Conservation (phyloP, 495 filamentous ascomycete species). For the Pyrenula massariospora region DNA sequence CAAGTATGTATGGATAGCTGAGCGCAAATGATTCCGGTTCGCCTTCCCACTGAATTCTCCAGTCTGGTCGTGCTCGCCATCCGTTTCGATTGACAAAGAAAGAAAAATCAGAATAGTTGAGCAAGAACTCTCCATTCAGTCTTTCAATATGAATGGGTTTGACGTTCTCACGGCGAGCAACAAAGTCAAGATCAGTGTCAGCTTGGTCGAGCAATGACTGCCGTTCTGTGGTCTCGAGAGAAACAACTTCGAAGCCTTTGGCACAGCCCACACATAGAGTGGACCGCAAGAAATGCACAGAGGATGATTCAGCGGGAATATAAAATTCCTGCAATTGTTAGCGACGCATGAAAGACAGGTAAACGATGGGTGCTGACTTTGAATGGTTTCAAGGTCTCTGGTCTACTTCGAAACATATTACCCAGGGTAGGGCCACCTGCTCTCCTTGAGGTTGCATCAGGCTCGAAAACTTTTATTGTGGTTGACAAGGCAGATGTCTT, state of each 20-base stretch:
- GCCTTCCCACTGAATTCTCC: conserved; percentile 96
- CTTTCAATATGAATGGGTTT: conserved; percentile 97
- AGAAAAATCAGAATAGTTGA: conserved; percentile 96
- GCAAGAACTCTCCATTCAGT: conserved; percentile 88
- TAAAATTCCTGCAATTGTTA: conserved; percentile 65
- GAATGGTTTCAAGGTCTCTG: conserved; percentile 90
- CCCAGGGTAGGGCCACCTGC: conserved; percentile 86
- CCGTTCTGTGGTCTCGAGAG: conserved; percentile 90
- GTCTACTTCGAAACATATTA: conserved; percentile 87
- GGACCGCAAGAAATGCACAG: conserved; percentile 92
- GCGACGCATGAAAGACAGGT: neutral
- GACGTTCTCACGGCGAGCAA: conserved; percentile 81
- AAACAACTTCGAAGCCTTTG: conserved; percentile 93
- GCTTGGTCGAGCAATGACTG: conserved; percentile 96
- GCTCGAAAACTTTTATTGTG: conserved; percentile 96
- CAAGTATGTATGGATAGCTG: conserved; percentile 89
- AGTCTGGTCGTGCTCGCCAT: conserved; percentile 90
- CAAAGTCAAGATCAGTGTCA: conserved; percentile 95
- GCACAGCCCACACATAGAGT: conserved; percentile 95
- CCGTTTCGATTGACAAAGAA: conserved; percentile 99
- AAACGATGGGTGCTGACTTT: conserved; percentile 41
- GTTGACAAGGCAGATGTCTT: conserved; percentile 82
- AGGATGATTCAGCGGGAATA: conserved; percentile 90
- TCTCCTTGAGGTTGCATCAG: conserved; percentile 74
- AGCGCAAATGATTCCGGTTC: conserved; percentile 82